Percentiles rank a stretch among this genome's conserved stretches.
Conservation (phyloP, 805 yeast species). For the Sugiyamaella boreocaroliniensis region DNA sequence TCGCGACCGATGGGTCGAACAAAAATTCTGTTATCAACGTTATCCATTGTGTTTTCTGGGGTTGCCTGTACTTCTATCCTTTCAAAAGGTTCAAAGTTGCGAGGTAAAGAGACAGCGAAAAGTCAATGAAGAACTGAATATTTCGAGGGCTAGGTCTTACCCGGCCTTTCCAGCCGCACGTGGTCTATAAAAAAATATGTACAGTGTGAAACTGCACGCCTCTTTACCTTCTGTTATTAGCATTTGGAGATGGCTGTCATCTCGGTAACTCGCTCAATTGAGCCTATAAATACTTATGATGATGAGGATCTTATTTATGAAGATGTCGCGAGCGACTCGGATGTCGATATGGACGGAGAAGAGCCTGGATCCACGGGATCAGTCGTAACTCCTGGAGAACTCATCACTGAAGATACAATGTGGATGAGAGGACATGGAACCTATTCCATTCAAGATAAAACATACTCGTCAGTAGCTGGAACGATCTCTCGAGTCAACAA, state of each 20-base stretch:
- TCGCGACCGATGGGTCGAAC: slow-evolving; percentile 14
- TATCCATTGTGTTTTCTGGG: slow-evolving; percentile 9
- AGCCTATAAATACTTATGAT: slow-evolving; percentile 5
- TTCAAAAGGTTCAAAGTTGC: background rate
- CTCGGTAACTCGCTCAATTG: background rate
- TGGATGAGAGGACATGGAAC: slow-evolving; percentile 99
- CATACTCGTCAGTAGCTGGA: slow-evolving; percentile 92
- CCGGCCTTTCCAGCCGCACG: background rate
- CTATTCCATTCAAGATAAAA: slow-evolving; percentile 63
- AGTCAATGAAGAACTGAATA: background rate
- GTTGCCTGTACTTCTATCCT: background rate
- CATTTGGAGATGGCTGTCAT: background rate
- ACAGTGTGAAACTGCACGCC: too few relatives aligned
- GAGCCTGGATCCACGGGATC: slow-evolving; percentile 11
- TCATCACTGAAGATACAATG: slow-evolving; percentile 88
- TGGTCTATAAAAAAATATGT: too few relatives aligned
- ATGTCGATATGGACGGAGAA: slow-evolving; percentile 9
- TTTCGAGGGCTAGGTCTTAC: background rate
- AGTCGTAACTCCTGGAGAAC: slow-evolving; percentile 90
- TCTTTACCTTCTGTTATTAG: too few relatives aligned
- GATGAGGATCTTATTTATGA: slow-evolving; percentile 26
- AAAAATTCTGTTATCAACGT: slow-evolving; percentile 12
- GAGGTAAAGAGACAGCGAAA: background rate
- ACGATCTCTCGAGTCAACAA: slow-evolving; percentile 79
- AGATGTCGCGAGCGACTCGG: slow-evolving; percentile 22